Evolutionary conservation across 176 grass and related monocot genomes (phyloP), one percentile per base, ranked within the genome.

Genomic region (Tillandsia leiboldiana): DNA sequence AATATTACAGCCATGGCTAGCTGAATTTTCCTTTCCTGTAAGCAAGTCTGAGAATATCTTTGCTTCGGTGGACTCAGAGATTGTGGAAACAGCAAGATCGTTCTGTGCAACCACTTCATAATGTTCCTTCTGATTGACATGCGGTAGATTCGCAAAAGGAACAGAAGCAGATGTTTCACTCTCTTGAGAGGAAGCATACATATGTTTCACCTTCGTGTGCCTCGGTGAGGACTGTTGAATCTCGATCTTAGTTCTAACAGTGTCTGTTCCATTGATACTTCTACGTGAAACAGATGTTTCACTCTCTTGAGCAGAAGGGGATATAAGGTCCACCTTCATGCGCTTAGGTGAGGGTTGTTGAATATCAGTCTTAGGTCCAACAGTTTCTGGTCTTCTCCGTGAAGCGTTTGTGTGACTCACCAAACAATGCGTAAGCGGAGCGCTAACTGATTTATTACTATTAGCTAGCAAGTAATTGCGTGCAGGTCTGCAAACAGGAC

Each of bases 401-500:
- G 71, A 49, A 1, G 29, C 78, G 67, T 72, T 90, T 68, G 75
- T 81, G 33, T 42, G 33, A 42, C 4, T 42, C 33, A 42, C 33
- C 33, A 7, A 42, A 42, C 33, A 42, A 42, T 42, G 33, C 0
- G 33, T 7, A 42, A 42, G 33, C 33, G 33, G 33, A 42, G 33
- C 5, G 33, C 33, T 42, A 26, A 70, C 73, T 71, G 28, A 78
- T 82, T 81, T 77, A 70, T 86, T 82, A 42, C 33, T 42, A 72
- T 86, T 80, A 75, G 75, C 56, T 53, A 81, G 72, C 72, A 88
- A 74, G 67, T 73, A 79, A 63, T 84, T 83, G 72, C 23, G 86
- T 73, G 84, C 90, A 72, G 77, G 77, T 24, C 81, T 79, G 70
- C 95, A 99, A 53, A 94, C 84, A 75, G 90, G 90, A 74, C 95